These are phyloP conservation scores for Peniophora sp. DNA, from an alignment of 1,284 basidiomycete genomes.

Conservation along the genomic window DNA sequence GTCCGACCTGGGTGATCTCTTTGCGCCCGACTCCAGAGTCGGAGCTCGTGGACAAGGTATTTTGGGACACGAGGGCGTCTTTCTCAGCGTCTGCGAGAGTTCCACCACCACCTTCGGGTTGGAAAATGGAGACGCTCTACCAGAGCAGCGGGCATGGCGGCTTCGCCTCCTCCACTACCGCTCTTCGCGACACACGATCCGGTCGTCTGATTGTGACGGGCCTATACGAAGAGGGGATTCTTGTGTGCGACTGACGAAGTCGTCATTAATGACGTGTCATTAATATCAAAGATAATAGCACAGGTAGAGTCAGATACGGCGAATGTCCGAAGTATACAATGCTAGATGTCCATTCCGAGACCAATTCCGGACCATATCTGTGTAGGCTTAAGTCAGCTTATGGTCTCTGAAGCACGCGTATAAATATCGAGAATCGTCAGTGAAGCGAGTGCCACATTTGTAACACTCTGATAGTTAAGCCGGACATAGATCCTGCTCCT, in stretches of 20 bases:
- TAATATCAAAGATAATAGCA: background rate
- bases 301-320: background rate
- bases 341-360: background rate
- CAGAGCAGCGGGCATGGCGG: slow-evolving; percentile 51
- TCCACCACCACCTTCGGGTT: slow-evolving; percentile 21
- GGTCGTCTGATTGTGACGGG: slow-evolving; percentile 45
- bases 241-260: slow-evolving; percentile 43
- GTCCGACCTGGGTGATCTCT: slow-evolving; percentile 51
- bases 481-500: slow-evolving; percentile 49
- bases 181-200: slow-evolving; percentile 36
- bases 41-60: slow-evolving; percentile 8
- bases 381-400: background rate
- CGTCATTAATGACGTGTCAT: background rate
- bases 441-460: background rate
- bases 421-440: background rate
- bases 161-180: slow-evolving; percentile 44
- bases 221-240: slow-evolving; percentile 46
- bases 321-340: background rate
- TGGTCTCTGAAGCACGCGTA: slow-evolving; percentile 2
- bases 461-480: slow-evolving; percentile 19
- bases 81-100: slow-evolving; percentile 35
- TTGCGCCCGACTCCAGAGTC: slow-evolving; percentile 20
- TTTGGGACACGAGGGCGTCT: slow-evolving; percentile 37
- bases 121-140: slow-evolving; percentile 48
- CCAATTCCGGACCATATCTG: too few species aligned